A percentile compares a stretch with the other conserved stretches of the same genome.
These are phyloP conservation scores for Sanghuangporus weigelae DNA, from an alignment of 1,284 basidiomycete genomes.

Conservation along the genomic window DNA sequence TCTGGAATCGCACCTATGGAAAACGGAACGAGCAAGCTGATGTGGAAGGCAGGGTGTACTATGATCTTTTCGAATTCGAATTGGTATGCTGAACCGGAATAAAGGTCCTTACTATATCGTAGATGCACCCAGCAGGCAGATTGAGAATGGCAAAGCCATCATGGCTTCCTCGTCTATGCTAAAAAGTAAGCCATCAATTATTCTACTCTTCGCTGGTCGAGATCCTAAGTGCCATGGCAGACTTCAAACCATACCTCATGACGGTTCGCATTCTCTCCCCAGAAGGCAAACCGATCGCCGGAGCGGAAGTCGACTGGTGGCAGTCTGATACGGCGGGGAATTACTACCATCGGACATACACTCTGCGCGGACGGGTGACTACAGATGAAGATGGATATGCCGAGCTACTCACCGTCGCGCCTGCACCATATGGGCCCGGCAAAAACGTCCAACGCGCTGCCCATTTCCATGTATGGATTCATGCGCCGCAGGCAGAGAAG, in stretches of 20 bases:
- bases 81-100: neutral
- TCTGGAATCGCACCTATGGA: conserved; percentile 2
- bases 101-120: conserved; percentile 26
- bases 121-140: conserved; percentile 22
- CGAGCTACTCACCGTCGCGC: conserved; percentile 26
- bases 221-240: conserved; percentile 14
- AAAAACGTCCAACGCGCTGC: conserved; percentile 17
- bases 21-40: conserved; percentile 16
- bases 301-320: conserved; percentile 26
- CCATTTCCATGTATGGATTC: conserved; percentile 25
- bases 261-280: conserved; percentile 22
- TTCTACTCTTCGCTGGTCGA: neutral
- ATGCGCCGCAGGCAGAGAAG: neutral
- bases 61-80: neutral
- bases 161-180: conserved; percentile 22
- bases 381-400: conserved; percentile 25
- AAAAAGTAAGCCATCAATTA: conserved; percentile 20
- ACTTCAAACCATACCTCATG: conserved; percentile 23
- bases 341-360: conserved; percentile 25
- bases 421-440: conserved; percentile 22
- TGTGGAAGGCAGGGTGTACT: conserved; percentile 7
- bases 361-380: conserved; percentile 24
- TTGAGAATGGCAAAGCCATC: conserved; percentile 26
- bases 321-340: conserved; percentile 24
- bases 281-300: conserved; percentile 24